Percentiles rank a stretch among this genome's conserved stretches.
phyloP scores from a whole-genome alignment of 2,329 filamentous ascomycete genomes.

The Hymenoscyphus fraxineus region DNA sequence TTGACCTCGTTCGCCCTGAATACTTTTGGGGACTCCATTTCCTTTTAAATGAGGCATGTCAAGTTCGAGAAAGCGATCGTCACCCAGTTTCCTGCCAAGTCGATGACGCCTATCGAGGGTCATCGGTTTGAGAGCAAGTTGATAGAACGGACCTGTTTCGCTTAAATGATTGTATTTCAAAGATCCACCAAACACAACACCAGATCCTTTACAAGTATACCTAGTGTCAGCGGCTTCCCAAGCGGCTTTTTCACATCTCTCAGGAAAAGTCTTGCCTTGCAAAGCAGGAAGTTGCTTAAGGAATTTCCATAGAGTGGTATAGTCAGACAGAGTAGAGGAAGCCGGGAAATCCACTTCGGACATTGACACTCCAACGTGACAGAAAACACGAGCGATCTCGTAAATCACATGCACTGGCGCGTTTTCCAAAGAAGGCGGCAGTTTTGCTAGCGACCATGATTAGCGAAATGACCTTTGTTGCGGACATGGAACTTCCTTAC shows the following conservation, averaged over 20 bases:
- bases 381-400: slow-evolving; percentile 32
- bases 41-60: slow-evolving; percentile 44
- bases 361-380: slow-evolving; percentile 27
- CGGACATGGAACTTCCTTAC: slow-evolving; percentile 15
- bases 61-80: slow-evolving; percentile 56
- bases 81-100: slow-evolving; percentile 51
- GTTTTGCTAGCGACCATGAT: slow-evolving; percentile 16
- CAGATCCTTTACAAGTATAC: slow-evolving; percentile 32
- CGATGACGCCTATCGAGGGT: slow-evolving; percentile 49
- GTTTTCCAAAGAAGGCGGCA: slow-evolving; percentile 21
- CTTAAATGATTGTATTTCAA: slow-evolving; percentile 38
- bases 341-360: slow-evolving; percentile 14
- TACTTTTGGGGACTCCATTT: slow-evolving; percentile 26
- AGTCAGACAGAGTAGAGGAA: slow-evolving; percentile 40
- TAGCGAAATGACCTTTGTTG: background rate
- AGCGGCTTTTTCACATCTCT: slow-evolving; percentile 38
- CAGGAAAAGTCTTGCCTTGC: slow-evolving; percentile 45
- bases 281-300: slow-evolving; percentile 42
- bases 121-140: slow-evolving; percentile 46
- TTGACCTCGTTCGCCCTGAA: slow-evolving; percentile 33
- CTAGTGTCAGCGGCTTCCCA: slow-evolving; percentile 38
- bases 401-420: slow-evolving; percentile 27
- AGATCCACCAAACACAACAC: slow-evolving; percentile 43
- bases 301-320: slow-evolving; percentile 41
- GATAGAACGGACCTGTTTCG: slow-evolving; percentile 41